Evolutionary conservation across 1,284 basidiomycete genomes (phyloP), one percentile per base, ranked within the genome.

Genomic region (Pascua sp.): DNA sequence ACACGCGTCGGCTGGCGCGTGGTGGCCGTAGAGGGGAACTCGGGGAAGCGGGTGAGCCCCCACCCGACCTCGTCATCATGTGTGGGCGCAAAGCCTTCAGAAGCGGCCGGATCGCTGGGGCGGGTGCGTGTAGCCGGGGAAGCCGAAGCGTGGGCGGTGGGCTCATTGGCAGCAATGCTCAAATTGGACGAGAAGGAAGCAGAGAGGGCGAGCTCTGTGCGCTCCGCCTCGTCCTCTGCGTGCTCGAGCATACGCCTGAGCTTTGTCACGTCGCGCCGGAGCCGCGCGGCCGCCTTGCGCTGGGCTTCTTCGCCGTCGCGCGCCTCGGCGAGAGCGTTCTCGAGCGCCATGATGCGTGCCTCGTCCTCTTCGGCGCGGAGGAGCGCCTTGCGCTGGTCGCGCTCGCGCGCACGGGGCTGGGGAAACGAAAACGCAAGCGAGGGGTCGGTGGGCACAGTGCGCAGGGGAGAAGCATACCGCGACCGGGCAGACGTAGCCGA

Each of bases 251-350:
- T 67, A 11, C 67, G 58, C 40, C 68, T 63, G 24, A 72, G 62
- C 54, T 69, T 69, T 4, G 67, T 61, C 38, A 70, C 54, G 18
- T 74, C 71, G 47, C 58, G 66, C 15, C 64, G 60, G 41, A 72
- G 59, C 36, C 72, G 61, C 0, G 70, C 68, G 0, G 65, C 68
- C 1, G 66, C 55, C 46, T 70, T 74, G 12, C 72, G 47, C 49
- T 72, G 70, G 10, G 44, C 56, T 42, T 74, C 72, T 42, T 74
- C 72, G 9, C 69, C 57, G 10, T 69, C 70, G 10, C 61, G 59
- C 4, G 72, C 69, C 24, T 74, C 72, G 18, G 60, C 50, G n/a
- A 74, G 55, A 8, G 69, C 68, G n/a, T 59, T 51, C 47, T 74
- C 72, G 1, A 74, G 60, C 11, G 59, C 53, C 2, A 59, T 54